Evolutionary conservation across 2,329 filamentous ascomycete genomes (phyloP).

Genomic region (Fusarium verticillioides): DNA sequence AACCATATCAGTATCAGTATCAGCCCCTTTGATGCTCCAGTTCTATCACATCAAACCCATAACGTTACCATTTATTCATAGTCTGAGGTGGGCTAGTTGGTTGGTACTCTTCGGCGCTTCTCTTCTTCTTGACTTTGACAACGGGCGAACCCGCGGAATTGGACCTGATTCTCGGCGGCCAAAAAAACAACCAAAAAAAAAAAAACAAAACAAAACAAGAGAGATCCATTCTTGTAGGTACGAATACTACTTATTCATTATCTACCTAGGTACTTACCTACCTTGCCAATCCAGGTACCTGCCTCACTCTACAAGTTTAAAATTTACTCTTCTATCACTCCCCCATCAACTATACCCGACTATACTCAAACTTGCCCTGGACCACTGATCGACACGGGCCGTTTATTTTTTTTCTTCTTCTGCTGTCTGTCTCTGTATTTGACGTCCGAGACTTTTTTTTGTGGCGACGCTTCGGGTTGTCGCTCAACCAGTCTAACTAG

Average conservation of each 20-base stretch:
- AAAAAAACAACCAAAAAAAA: neutral
- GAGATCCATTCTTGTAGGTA: neutral
- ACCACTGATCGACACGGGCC: slow-evolving; percentile 36
- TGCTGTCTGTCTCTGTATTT: neutral
- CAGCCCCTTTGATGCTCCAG: neutral
- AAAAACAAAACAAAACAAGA: neutral
- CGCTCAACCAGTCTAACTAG: slow-evolving; percentile 14
- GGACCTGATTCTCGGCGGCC: slow-evolving; percentile 22
- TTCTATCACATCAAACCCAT: neutral
- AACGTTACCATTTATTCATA: neutral
- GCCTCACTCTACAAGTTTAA: slow-evolving; percentile 16
- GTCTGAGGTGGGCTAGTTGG: neutral
- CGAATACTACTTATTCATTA: neutral
- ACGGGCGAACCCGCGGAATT: slow-evolving; percentile 24
- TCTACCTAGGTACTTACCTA: neutral
- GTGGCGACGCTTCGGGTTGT: slow-evolving; percentile 38
- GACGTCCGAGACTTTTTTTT: slow-evolving; percentile 10
- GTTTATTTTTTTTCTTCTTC: neutral
- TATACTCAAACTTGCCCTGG: neutral
- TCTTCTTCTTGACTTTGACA: slow-evolving; percentile 7
- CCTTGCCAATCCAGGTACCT: neutral
- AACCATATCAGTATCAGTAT: neutral
- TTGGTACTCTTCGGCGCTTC: slow-evolving; percentile 23
- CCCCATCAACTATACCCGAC: neutral
- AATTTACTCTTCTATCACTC: slow-evolving; percentile 11